These are phyloP conservation scores for Eimeria acervulina DNA, from an alignment of 169 alveolate genomes.

Conservation along the genomic window DNA sequence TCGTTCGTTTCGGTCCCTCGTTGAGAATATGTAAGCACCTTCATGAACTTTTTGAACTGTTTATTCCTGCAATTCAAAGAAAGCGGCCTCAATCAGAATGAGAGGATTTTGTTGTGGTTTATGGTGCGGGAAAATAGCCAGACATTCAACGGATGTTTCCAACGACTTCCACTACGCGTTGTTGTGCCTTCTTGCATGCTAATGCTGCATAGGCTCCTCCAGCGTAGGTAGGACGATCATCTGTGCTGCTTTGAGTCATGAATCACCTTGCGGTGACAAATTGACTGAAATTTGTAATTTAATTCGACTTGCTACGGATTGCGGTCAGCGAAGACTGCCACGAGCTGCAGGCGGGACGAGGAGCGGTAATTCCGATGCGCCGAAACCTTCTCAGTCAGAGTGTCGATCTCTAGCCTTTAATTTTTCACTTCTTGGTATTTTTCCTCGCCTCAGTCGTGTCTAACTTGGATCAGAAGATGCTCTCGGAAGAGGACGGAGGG, in stretches of 20 bases:
- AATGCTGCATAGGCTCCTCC: neutral
- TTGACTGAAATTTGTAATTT: neutral
- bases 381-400: neutral
- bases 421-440: neutral
- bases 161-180: neutral
- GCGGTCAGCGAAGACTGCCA: neutral
- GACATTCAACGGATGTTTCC: neutral
- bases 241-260: neutral
- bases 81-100: neutral
- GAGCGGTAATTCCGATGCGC: neutral
- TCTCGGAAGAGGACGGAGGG: neutral
- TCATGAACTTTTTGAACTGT: neutral
- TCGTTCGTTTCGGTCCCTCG: neutral
- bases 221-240: neutral
- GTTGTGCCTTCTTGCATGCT: conserved; percentile 31
- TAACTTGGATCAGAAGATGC: neutral
- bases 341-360: neutral
- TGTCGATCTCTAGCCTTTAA: neutral
- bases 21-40: neutral
- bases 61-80: neutral
- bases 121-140: neutral
- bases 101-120: neutral
- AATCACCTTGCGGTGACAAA: neutral
- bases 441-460: neutral
- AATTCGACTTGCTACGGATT: neutral